Percentiles rank a stretch among this genome's conserved stretches.
Conservation (phyloP, 2,329 filamentous ascomycete species). For the Chaetomium olivaceum region DNA sequence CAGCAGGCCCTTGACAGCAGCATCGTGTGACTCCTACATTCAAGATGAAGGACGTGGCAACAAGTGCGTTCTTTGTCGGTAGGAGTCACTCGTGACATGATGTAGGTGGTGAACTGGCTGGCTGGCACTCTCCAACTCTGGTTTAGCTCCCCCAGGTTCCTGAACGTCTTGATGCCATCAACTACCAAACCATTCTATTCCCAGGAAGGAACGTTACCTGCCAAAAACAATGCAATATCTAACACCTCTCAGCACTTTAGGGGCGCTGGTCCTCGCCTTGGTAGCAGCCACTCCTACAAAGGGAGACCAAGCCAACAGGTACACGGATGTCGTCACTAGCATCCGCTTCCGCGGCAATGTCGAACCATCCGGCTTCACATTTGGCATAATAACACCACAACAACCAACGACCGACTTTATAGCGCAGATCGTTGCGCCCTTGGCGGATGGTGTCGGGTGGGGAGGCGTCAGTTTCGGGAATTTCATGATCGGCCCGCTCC, state of each 20-base stretch:
- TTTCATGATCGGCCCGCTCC: conserved; percentile 46
- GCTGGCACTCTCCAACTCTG: not conserved
- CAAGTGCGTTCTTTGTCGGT: not conserved
- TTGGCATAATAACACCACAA: conserved; percentile 54
- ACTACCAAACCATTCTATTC: not conserved
- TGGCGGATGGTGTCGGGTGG: conserved; percentile 48
- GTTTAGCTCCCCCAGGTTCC: not conserved
- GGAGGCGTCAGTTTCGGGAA: conserved; percentile 48
- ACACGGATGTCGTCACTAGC: conserved; percentile 34
- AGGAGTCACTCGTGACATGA: not conserved
- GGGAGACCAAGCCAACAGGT: not conserved
- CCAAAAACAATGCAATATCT: not conserved
- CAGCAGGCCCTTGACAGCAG: not conserved
- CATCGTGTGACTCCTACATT: not conserved
- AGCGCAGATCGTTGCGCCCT: conserved; percentile 50
- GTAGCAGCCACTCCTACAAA: not conserved
- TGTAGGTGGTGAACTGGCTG: too few relatives aligned
- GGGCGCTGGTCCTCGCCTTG: not conserved
- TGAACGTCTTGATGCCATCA: not conserved
- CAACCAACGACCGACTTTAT: conserved; percentile 54
- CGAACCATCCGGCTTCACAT: conserved; percentile 43
- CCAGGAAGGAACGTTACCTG: not conserved
- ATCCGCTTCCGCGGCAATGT: conserved; percentile 46
- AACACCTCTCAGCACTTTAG: not conserved
- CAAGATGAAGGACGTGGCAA: not conserved